Conservation (phyloP, 805 yeast species). For the Kodamaea kakaduensis region DNA sequence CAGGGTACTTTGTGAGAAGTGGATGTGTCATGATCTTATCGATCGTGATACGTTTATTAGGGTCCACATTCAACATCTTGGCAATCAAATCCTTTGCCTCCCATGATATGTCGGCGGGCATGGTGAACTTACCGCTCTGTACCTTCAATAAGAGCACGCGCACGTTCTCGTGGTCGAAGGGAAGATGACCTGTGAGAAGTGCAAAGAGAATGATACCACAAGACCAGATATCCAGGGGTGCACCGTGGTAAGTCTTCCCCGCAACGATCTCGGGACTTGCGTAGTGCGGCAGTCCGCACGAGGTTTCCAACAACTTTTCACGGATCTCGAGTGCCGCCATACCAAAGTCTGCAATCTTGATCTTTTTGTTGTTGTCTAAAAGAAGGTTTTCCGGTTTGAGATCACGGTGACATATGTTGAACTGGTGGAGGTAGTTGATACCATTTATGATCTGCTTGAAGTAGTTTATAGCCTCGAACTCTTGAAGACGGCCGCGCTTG, state of each 20-base stretch:
- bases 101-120: conserved; percentile 72
- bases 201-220: conserved; percentile 96
- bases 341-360: conserved; percentile 97
- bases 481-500: conserved; percentile 83
- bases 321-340: conserved; percentile 95
- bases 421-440: conserved; percentile 77
- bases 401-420: conserved; percentile 86
- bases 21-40: conserved; percentile 79
- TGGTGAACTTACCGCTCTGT: conserved; percentile 79
- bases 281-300: conserved; percentile 98
- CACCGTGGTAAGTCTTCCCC: conserved; percentile 92
- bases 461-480: conserved; percentile 83
- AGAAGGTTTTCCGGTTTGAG: conserved; percentile 77
- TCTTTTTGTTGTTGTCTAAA: conserved; percentile 78
- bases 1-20: conserved; percentile 67
- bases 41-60: conserved; percentile 73
- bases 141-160: conserved; percentile 84
- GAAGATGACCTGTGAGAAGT: conserved; percentile 87
- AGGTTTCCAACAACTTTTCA: conserved; percentile 81
- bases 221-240: conserved; percentile 97
- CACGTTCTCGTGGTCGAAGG: conserved; percentile 95
- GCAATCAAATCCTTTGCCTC: conserved; percentile 87
- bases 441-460: conserved; percentile 85
- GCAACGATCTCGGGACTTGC: conserved; percentile 98
- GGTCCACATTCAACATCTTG: conserved; percentile 79